phyloP scores from a whole-genome alignment of 2,329 filamentous ascomycete genomes.

The Teratosphaeria gauchensis region DNA sequence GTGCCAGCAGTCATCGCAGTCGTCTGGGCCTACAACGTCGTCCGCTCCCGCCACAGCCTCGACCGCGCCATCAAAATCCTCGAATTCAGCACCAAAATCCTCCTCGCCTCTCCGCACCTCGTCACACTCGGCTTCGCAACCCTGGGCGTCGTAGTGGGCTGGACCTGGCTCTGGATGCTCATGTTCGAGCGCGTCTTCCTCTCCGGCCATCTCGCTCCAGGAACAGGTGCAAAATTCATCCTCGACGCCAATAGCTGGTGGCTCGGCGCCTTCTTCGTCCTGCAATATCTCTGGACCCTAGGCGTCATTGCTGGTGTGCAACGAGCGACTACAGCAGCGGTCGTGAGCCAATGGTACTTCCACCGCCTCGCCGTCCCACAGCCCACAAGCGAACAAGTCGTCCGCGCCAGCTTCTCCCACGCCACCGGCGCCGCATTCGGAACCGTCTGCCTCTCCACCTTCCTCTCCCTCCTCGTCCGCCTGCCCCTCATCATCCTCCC shows the following conservation, averaged over 20 bases:
- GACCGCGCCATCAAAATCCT: constrained; percentile 78
- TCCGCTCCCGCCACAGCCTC: constrained; percentile 69
- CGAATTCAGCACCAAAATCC: constrained; percentile 82
- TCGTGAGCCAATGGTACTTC: constrained; percentile 98
- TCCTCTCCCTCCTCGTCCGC: constrained; percentile 70
- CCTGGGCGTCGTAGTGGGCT: constrained; percentile 65
- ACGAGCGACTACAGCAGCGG: constrained; percentile 82
- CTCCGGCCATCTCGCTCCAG: constrained; percentile 64
- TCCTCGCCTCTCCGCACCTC: constrained; percentile 74
- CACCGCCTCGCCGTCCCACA: constrained; percentile 75
- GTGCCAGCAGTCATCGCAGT: constrained; percentile 64
- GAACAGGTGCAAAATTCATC: constrained; percentile 51
- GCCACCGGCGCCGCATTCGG: constrained; percentile 81
- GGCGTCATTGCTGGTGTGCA: constrained; percentile 82
- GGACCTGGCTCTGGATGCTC: constrained; percentile 92
- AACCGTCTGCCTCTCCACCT: constrained; percentile 78
- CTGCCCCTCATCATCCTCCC: constrained; percentile 80
- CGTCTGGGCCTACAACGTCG: constrained; percentile 75
- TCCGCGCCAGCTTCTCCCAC: constrained; percentile 72
- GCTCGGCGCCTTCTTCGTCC: constrained; percentile 81
- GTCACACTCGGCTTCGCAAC: constrained; percentile 74
- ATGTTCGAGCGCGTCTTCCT: constrained; percentile 97
- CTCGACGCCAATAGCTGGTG: constrained; percentile 88
- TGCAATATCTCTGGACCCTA: constrained; percentile 93
- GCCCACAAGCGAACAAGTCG: constrained; percentile 69